phyloP scores from a whole-genome alignment of 768 basidiomycete species.

The Suillus placidus region DNA sequence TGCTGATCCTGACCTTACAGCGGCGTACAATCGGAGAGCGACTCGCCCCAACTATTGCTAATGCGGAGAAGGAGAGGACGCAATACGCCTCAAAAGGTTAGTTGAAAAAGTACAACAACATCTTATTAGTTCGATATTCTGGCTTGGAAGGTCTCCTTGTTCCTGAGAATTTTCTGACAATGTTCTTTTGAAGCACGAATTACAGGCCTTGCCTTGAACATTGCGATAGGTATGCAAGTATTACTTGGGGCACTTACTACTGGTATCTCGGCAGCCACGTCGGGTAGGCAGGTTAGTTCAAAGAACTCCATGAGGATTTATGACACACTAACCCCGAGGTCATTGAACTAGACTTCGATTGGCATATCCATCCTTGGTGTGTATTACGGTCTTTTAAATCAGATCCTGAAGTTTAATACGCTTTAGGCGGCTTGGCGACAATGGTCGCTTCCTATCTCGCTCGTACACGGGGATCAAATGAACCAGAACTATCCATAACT shows the following conservation, averaged over 20 bases:
- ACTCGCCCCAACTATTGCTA: conserved; percentile 52
- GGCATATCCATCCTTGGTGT: conserved; percentile 43
- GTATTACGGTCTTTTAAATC: conserved; percentile 12
- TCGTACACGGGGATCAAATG: conserved; percentile 65
- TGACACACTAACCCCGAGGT: conserved; percentile 4
- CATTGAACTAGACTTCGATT: conserved; percentile 35
- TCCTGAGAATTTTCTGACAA: conserved; percentile 9
- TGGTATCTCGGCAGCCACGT: conserved; percentile 53
- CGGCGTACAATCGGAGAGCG: conserved; percentile 53
- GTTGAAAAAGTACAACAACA: background rate
- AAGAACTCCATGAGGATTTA: background rate
- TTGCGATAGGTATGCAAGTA: conserved; percentile 65
- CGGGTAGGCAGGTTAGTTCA: conserved; percentile 42
- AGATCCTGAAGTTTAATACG: background rate
- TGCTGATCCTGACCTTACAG: conserved; percentile 8
- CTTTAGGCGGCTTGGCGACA: conserved; percentile 63
- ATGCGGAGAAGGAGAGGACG: conserved; percentile 47
- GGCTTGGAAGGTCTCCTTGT: background rate
- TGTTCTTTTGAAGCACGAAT: conserved; percentile 29
- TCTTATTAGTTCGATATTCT: conserved; percentile 1
- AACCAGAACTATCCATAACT: conserved; percentile 64
- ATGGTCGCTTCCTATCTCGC: conserved; percentile 74
- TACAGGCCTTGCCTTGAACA: conserved; percentile 39
- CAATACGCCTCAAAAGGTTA: conserved; percentile 52
- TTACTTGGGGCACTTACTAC: conserved; percentile 69